Evolutionary conservation across 345 rosid species (phyloP).

Genomic region (Linum trigynum): DNA sequence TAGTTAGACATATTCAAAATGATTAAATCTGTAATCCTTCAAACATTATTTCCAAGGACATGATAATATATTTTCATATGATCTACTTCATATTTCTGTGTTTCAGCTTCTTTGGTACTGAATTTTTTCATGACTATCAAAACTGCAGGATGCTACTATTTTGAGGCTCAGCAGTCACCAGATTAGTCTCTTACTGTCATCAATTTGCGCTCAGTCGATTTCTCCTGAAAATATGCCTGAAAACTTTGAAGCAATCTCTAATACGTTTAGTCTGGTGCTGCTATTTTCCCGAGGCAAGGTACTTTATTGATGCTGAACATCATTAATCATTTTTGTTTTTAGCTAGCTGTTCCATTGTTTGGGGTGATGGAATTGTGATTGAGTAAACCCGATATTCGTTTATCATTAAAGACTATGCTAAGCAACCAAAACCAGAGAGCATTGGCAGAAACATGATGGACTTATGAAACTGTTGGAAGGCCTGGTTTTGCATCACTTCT

Average conservation of each 20-base stretch:
- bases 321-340: neutral
- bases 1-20: no score
- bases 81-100: neutral
- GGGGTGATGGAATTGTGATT: neutral
- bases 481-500: no score
- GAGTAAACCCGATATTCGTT: neutral
- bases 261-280: conserved; percentile 78
- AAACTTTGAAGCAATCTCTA: conserved; percentile 90
- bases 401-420: no score
- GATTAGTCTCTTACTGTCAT: conserved; percentile 84
- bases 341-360: neutral
- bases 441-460: neutral
- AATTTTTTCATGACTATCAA: neutral
- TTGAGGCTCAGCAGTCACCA: conserved; percentile 87
- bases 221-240: conserved; percentile 82
- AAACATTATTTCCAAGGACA: neutral
- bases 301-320: conserved; percentile 8
- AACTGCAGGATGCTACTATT: conserved; percentile 49
- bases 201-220: conserved; percentile 88
- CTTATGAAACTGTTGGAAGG: neutral
- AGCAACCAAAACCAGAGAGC: neutral
- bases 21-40: neutral
- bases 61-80: neutral
- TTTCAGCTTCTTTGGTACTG: neutral
- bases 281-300: conserved; percentile 93